phyloP scores from a whole-genome alignment of 208 protist genomes.

The Trypanosoma conorhini region DNA sequence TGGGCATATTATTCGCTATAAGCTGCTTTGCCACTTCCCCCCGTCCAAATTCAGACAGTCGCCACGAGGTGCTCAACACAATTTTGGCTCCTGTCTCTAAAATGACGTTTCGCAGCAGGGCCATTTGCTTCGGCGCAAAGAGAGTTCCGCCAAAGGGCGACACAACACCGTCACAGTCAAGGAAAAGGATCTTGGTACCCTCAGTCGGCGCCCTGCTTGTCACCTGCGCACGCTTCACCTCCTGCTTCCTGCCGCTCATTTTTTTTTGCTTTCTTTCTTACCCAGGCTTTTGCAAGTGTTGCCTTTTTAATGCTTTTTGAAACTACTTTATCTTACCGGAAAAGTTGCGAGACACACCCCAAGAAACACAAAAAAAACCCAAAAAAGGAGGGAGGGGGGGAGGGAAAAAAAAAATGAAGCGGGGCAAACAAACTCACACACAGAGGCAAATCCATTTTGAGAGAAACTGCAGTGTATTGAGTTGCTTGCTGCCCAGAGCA shows the following conservation, averaged over 20 bases:
- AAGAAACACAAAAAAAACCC: not conserved
- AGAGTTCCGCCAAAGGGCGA: conserved; percentile 47
- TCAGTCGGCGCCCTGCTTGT: not conserved
- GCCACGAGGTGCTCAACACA: conserved; percentile 74
- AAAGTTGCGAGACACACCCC: not conserved
- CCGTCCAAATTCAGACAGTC: conserved; percentile 61
- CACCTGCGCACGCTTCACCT: not conserved
- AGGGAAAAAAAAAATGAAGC: too few relatives aligned
- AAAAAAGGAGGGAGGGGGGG: too few relatives aligned
- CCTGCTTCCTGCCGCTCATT: not conserved
- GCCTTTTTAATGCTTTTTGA: not conserved
- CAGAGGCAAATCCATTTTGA: too few relatives aligned
- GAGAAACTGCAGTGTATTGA: too few relatives aligned
- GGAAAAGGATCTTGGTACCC: conserved; percentile 62
- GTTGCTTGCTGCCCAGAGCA: too few relatives aligned
- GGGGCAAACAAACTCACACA: too few relatives aligned
- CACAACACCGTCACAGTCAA: conserved; percentile 79
- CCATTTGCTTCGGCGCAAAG: conserved; percentile 56
- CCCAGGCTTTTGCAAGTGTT: not conserved
- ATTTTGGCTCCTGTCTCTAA: conserved; percentile 57
- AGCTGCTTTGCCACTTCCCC: conserved; percentile 59
- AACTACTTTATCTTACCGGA: not conserved
- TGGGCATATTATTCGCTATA: conserved; percentile 37
- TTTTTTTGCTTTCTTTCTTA: not conserved
- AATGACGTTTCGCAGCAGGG: conserved; percentile 45